A percentile compares a stretch with the other conserved stretches of the same genome.
Conservation (phyloP, 2,329 filamentous ascomycete genomes). For the Calonectria pteridis region DNA sequence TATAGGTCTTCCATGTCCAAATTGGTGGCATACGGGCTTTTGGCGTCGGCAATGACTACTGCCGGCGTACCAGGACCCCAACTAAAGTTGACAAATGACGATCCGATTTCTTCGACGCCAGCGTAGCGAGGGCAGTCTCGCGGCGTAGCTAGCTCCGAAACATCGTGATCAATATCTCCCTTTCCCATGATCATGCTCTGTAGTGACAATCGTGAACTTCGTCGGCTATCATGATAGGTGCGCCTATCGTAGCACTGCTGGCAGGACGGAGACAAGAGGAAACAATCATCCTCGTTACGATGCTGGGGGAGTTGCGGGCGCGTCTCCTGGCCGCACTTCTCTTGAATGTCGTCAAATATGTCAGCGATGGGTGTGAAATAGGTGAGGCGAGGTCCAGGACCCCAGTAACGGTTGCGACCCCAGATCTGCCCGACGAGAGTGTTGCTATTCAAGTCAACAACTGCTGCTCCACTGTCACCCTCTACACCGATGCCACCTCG, state of each 20-base stretch:
- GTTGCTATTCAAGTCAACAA: constrained; percentile 56
- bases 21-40: constrained; percentile 54
- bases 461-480: constrained; percentile 59
- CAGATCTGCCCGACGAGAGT: constrained; percentile 58
- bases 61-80: constrained; percentile 45
- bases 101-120: constrained; percentile 51
- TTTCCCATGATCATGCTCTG: constrained; percentile 56
- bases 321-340: constrained; percentile 55
- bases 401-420: constrained; percentile 59
- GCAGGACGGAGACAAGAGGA: constrained; percentile 56
- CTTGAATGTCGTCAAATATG: constrained; percentile 60
- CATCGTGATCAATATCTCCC: constrained; percentile 53
- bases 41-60: constrained; percentile 47
- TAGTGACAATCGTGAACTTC: constrained; percentile 57
- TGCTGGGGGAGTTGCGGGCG: constrained; percentile 56
- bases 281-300: constrained; percentile 55
- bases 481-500: constrained; percentile 59
- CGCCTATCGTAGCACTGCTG: constrained; percentile 56
- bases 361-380: constrained; percentile 60
- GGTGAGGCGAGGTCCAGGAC: constrained; percentile 54
- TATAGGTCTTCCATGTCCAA: constrained; percentile 52
- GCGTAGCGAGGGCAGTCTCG: constrained; percentile 51
- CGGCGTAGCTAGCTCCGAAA: constrained; percentile 58
- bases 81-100: constrained; percentile 47
- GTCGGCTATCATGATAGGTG: constrained; percentile 56